phyloP scores from a whole-genome alignment of 2,329 filamentous ascomycete genomes.

The Pyricularia sp. region DNA sequence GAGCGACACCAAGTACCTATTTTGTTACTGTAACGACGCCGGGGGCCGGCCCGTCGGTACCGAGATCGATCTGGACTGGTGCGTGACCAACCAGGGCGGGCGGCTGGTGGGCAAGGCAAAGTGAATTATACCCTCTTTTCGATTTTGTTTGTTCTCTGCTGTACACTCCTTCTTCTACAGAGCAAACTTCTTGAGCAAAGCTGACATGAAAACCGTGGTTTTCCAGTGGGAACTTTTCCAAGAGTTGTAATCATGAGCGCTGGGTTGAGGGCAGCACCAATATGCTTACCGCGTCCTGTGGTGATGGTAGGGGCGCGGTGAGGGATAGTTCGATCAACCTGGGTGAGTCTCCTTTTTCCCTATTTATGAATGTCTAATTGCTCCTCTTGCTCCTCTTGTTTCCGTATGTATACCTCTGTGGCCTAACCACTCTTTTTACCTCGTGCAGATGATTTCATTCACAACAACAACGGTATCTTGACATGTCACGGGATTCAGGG shows the following conservation, averaged over 20 bases:
- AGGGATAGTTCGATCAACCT: background rate
- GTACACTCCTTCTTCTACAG: background rate
- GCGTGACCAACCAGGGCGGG: conserved; percentile 4
- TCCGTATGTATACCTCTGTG: background rate
- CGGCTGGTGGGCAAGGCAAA: background rate
- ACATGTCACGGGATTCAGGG: background rate
- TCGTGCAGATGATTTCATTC: background rate
- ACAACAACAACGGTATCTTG: conserved; percentile 3
- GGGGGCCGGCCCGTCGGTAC: conserved; percentile 1
- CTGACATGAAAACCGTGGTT: background rate
- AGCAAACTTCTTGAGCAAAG: too few relatives aligned
- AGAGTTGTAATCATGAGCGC: background rate
- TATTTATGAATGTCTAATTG: background rate
- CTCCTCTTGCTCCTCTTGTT: background rate
- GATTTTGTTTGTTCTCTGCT: too few relatives aligned
- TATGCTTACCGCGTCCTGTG: background rate
- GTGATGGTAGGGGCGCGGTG: background rate
- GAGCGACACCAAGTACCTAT: background rate
- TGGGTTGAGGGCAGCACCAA: background rate
- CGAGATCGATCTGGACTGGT: conserved; percentile 4
- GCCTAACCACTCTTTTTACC: background rate
- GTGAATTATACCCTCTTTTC: background rate
- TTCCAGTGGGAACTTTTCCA: conserved; percentile 1
- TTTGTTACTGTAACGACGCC: conserved; percentile 1
- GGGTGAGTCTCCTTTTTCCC: background rate